These are phyloP conservation scores for Gomphus bonarii DNA, from an alignment of 1,284 basidiomycete genomes.

Conservation along the genomic window DNA sequence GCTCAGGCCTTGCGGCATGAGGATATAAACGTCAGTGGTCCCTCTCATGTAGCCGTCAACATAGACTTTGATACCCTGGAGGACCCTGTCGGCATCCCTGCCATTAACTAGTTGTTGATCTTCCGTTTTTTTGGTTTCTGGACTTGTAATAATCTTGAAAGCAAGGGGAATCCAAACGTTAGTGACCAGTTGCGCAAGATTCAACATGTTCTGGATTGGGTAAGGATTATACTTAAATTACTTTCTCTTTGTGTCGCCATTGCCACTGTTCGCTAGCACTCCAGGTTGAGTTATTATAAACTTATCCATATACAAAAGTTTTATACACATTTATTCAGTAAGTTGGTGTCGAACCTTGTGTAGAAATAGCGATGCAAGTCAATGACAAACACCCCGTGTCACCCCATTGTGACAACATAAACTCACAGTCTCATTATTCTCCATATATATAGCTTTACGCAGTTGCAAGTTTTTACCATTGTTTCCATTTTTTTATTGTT, in stretches of 20 bases:
- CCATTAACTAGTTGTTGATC: constrained; percentile 29
- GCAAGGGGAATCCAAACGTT: constrained; percentile 40
- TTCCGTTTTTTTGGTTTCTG: constrained; percentile 40
- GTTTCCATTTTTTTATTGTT: no score
- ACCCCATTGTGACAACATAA: no score
- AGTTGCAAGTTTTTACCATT: no score
- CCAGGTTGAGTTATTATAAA: constrained; percentile 28
- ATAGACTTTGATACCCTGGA: constrained; percentile 27
- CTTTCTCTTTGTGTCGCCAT: constrained; percentile 15
- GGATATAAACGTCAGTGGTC: constrained; percentile 65
- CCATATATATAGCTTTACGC: no score
- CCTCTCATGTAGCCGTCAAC: constrained; percentile 43
- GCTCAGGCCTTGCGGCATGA: constrained; percentile 58
- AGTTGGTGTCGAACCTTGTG: no score
- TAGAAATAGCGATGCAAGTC: no score
- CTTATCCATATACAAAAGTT: constrained; percentile 28
- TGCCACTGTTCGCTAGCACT: constrained; percentile 5
- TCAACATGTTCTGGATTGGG: constrained; percentile 43
- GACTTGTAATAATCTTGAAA: constrained; percentile 31
- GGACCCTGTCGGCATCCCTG: constrained; percentile 22
- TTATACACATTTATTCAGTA: constrained; percentile 6
- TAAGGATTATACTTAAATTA: constrained; percentile 25
- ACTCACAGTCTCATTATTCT: no score
- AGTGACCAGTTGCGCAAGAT: constrained; percentile 56
- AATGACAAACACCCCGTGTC: no score